phyloP scores from a whole-genome alignment of 306 rosid species.

The Malus fusca region DNA sequence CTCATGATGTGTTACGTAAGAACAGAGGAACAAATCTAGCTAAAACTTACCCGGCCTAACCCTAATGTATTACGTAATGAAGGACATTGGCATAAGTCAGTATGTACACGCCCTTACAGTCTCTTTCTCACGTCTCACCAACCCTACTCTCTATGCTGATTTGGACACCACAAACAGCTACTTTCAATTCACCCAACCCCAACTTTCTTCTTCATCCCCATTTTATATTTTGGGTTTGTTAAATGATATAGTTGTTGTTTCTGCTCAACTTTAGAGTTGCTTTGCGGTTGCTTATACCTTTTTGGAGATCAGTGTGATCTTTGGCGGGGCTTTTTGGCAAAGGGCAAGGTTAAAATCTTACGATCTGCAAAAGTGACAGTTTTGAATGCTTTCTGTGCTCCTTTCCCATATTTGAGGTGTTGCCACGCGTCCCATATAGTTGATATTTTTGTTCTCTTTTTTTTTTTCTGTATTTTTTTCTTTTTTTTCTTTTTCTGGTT shows the following conservation, averaged over 20 bases:
- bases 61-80: background rate
- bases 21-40: background rate
- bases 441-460: background rate
- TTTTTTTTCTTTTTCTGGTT: background rate
- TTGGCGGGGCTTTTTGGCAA: conserved; percentile 28
- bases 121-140: background rate
- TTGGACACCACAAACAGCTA: too few relatives aligned
- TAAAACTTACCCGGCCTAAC: background rate
- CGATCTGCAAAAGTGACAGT: conserved; percentile 6
- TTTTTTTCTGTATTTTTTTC: background rate
- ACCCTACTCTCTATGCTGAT: background rate
- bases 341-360: conserved; percentile 15
- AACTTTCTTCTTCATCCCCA: background rate
- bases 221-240: background rate
- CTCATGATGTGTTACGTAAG: background rate
- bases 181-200: background rate
- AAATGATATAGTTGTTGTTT: background rate
- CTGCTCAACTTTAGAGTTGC: background rate
- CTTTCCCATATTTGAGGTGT: conserved; percentile 32
- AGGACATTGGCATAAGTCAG: background rate
- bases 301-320: conserved; percentile 19
- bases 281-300: conserved; percentile 16
- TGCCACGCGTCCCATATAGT: conserved; percentile 48
- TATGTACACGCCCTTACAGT: background rate
- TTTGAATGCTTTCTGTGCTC: conserved; percentile 5